These are phyloP conservation scores for Coemansia sp. DNA, from an alignment of 192 early-diverging fungal genomes.

Conservation along the genomic window DNA sequence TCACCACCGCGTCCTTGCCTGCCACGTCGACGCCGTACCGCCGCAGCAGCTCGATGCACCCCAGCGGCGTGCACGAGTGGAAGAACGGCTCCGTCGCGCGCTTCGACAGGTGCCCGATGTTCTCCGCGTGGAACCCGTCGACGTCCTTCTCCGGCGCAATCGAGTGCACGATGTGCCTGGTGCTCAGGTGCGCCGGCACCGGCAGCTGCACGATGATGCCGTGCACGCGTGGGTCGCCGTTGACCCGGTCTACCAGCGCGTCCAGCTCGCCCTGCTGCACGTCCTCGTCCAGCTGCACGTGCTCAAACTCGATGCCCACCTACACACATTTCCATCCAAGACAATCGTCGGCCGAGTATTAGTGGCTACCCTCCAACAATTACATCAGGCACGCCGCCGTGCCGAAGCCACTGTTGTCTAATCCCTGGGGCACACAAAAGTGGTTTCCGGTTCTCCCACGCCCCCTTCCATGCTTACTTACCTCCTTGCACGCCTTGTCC, in stretches of 20 bases:
- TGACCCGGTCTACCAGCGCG: slow-evolving; percentile 64
- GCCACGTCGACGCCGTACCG: slow-evolving; percentile 64
- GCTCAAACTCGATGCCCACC: slow-evolving; percentile 77
- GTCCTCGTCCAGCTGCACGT: slow-evolving; percentile 62
- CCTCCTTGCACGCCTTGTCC: slow-evolving; percentile 80
- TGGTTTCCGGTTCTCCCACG: too few species aligned
- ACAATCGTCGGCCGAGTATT: background rate
- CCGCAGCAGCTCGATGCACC: slow-evolving; percentile 82
- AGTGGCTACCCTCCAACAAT: background rate
- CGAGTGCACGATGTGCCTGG: slow-evolving; percentile 77
- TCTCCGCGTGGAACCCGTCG: slow-evolving; percentile 96
- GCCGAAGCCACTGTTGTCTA: background rate
- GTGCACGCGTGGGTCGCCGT: slow-evolving; percentile 79
- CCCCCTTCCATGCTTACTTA: too few species aligned
- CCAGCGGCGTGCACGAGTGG: slow-evolving; percentile 96
- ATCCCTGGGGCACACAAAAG: too few species aligned
- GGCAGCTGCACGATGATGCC: slow-evolving; percentile 97
- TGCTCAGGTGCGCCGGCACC: slow-evolving; percentile 81
- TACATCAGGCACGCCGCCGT: background rate
- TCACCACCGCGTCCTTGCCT: slow-evolving; percentile 89
- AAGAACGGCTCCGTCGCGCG: slow-evolving; percentile 77
- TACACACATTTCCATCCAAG: slow-evolving; percentile 10
- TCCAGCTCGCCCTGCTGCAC: slow-evolving; percentile 73
- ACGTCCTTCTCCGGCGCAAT: slow-evolving; percentile 90
- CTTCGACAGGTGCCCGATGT: slow-evolving; percentile 90